Evolutionary conservation across 371 early-diverging fungal species (phyloP).

Genomic region (Lichtheimia ramosa): DNA sequence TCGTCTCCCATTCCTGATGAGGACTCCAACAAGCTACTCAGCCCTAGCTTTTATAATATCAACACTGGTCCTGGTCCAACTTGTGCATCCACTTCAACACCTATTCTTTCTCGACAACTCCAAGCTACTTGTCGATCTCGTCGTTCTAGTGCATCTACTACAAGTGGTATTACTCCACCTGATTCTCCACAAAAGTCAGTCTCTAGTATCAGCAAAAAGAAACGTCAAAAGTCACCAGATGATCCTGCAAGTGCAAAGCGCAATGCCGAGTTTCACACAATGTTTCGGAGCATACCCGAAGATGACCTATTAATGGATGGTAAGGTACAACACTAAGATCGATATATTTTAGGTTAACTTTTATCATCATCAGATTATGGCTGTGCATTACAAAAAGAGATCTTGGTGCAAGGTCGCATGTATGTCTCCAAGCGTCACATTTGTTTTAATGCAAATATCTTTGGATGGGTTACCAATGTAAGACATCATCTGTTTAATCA

Average conservation of each 20-base stretch:
- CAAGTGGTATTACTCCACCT: background rate
- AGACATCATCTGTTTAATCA: constrained; percentile 2
- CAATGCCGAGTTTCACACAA: constrained; percentile 60
- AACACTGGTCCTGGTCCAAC: constrained; percentile 3
- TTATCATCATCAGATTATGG: constrained; percentile 65
- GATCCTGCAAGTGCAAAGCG: constrained; percentile 49
- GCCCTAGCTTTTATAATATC: background rate
- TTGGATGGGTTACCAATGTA: constrained; percentile 93
- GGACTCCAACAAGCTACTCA: background rate
- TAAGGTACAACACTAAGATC: constrained; percentile 15
- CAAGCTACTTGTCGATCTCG: background rate
- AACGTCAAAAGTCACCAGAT: background rate
- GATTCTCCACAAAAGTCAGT: background rate
- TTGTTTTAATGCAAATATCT: constrained; percentile 94
- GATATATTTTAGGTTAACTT: too few relatives aligned
- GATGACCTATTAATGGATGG: constrained; percentile 66
- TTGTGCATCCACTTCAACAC: constrained; percentile 5
- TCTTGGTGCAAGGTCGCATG: constrained; percentile 88
- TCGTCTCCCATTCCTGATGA: constrained; percentile 5
- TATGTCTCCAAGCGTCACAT: constrained; percentile 86
- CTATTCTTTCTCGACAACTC: background rate
- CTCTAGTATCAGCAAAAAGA: background rate
- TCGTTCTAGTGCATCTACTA: constrained; percentile 7
- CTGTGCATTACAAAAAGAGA: constrained; percentile 92
- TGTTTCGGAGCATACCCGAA: constrained; percentile 64